phyloP scores from a whole-genome alignment of 805 yeast species.

The Tetrapisispora taiwanensis region DNA sequence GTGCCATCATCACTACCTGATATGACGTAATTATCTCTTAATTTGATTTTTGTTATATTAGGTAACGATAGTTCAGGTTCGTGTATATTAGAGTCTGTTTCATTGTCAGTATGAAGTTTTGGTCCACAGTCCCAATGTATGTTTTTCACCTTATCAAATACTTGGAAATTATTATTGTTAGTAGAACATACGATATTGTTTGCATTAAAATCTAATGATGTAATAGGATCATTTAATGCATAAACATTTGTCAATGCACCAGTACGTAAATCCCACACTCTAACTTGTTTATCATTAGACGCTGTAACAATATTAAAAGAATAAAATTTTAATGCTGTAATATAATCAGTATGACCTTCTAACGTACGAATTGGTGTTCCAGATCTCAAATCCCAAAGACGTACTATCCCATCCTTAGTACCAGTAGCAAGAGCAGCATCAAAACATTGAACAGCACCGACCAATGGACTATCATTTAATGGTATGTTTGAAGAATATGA shows the following conservation, averaged over 20 bases:
- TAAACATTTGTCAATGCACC: constrained; percentile 54
- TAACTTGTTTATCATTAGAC: constrained; percentile 48
- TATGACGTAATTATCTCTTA: constrained; percentile 54
- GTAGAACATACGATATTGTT: constrained; percentile 42
- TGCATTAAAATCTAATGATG: constrained; percentile 49
- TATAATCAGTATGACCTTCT: constrained; percentile 60
- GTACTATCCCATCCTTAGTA: constrained; percentile 61
- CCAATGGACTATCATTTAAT: constrained; percentile 30
- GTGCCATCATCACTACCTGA: constrained; percentile 55
- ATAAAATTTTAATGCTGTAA: constrained; percentile 60
- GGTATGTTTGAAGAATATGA: constrained; percentile 2
- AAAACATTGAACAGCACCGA: constrained; percentile 59
- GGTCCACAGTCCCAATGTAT: constrained; percentile 44
- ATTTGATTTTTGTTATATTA: constrained; percentile 16
- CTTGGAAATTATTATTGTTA: constrained; percentile 38
- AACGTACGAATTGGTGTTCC: constrained; percentile 55
- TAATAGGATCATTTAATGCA: constrained; percentile 48
- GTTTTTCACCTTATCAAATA: constrained; percentile 47
- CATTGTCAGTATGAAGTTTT: neutral
- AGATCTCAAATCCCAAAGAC: constrained; percentile 67
- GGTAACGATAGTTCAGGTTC: neutral
- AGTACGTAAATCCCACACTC: constrained; percentile 66
- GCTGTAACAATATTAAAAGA: constrained; percentile 56
- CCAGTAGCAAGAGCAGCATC: constrained; percentile 76
- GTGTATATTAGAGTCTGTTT: too few relatives aligned